These are phyloP conservation scores for Spergularia bocconei DNA, from an alignment of 148 eudicot species.

Conservation along the genomic window DNA sequence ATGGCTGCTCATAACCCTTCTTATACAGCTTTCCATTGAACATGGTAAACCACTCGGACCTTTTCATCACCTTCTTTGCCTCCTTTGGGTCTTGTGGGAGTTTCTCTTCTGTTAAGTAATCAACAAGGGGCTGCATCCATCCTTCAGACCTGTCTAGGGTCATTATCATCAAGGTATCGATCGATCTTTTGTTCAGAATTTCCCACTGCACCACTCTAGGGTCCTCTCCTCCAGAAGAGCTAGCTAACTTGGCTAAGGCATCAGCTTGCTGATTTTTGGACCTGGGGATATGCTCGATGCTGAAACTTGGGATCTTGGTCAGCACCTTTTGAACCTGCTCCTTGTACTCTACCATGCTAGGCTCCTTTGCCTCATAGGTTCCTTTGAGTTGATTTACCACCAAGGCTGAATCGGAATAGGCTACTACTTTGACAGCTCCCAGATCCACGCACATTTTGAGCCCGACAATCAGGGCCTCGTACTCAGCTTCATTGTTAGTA, in stretches of 20 bases:
- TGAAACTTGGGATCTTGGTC: not conserved
- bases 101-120: no score
- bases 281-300: not conserved
- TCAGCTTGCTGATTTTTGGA: not conserved
- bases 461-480: not conserved
- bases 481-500: not conserved
- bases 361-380: not conserved
- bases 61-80: no score
- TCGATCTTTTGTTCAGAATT: not conserved
- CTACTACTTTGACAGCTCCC: not conserved
- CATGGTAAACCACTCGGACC: no score
- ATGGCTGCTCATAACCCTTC: no score
- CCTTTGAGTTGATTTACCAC: not conserved
- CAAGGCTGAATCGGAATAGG: not conserved
- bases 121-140: no score
- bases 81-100: no score
- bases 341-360: no score
- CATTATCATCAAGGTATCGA: not conserved
- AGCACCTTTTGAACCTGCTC: not conserved
- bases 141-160: no score
- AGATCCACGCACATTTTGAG: not conserved
- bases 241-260: not conserved
- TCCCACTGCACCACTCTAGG: not conserved
- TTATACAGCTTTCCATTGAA: no score
- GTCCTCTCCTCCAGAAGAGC: not conserved